Evolutionary conservation across 129 eudicot genomes (phyloP).

Genomic region (Pittosporum tobira): DNA sequence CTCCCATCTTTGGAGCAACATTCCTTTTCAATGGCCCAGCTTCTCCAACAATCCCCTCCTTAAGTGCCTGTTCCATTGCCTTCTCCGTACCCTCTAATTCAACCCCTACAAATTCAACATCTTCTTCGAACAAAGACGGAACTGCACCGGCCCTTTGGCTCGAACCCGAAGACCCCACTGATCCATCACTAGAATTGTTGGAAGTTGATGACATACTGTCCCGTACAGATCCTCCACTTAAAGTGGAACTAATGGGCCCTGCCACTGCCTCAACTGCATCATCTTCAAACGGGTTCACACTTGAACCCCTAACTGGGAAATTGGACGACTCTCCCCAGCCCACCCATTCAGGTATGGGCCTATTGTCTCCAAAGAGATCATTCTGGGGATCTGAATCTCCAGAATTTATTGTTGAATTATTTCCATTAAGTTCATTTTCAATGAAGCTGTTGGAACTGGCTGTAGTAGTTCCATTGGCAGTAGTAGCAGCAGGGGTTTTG

Average conservation of each 20-base stretch:
- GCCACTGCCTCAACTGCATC: constrained; percentile 21
- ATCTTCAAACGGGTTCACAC: constrained; percentile 61
- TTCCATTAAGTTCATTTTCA: constrained; percentile 15
- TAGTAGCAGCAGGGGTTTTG: constrained; percentile 25
- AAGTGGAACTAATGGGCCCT: constrained; percentile 16
- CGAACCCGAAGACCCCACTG: constrained; percentile 23
- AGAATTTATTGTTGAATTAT: constrained; percentile 5
- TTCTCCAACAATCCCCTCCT: constrained; percentile 91
- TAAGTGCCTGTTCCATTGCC: constrained; percentile 72
- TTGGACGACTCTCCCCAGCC: constrained; percentile 59
- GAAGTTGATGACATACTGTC: constrained; percentile 38
- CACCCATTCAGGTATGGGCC: constrained; percentile 74
- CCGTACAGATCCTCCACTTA: constrained; percentile 34
- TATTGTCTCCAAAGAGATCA: constrained; percentile 61
- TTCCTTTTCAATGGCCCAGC: constrained; percentile 59
- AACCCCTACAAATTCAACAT: constrained; percentile 89
- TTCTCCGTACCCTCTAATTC: constrained; percentile 80
- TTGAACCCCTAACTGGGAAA: constrained; percentile 38
- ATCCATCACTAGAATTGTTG: constrained; percentile 16
- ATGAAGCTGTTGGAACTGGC: constrained; percentile 25
- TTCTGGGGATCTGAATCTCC: constrained; percentile 12
- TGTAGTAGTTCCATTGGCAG: too few relatives aligned
- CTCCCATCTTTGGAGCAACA: constrained; percentile 21
- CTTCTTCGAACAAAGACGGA: constrained; percentile 82
- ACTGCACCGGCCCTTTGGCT: constrained; percentile 28